These are phyloP conservation scores for Rhynchosporium graminicola DNA, from an alignment of 2,329 filamentous ascomycete genomes.

Conservation along the genomic window DNA sequence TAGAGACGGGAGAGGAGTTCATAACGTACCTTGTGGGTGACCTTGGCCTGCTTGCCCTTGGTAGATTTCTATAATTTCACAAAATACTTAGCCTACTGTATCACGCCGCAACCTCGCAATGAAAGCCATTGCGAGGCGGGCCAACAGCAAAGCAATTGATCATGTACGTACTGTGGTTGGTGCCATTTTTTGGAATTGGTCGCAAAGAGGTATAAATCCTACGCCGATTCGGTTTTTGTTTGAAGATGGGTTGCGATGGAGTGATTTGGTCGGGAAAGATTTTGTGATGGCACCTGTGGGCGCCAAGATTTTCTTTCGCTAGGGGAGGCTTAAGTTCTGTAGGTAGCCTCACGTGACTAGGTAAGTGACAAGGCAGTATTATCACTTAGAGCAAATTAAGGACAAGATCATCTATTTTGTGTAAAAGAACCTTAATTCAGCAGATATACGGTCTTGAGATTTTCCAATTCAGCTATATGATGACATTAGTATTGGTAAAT, in stretches of 20 bases:
- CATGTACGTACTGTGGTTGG: conserved; percentile 80
- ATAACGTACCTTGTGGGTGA: conserved; percentile 45
- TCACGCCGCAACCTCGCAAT: conserved; percentile 52
- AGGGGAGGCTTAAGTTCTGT: background rate
- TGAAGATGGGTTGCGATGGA: conserved; percentile 10
- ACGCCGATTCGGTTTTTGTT: conserved; percentile 38
- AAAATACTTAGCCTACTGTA: conserved; percentile 93
- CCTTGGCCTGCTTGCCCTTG: conserved; percentile 76
- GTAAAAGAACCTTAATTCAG: background rate
- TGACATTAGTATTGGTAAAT: too few species aligned
- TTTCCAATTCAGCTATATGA: too few species aligned
- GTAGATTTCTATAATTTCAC: conserved; percentile 55
- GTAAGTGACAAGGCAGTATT: background rate
- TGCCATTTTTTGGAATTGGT: conserved; percentile 69
- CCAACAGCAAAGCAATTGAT: conserved; percentile 92
- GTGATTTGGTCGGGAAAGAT: conserved; percentile 12
- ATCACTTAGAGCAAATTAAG: background rate
- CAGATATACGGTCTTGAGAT: background rate
- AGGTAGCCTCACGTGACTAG: background rate
- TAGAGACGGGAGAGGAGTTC: background rate
- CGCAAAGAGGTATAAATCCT: conserved; percentile 71
- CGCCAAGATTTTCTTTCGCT: conserved; percentile 33
- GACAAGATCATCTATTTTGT: background rate
- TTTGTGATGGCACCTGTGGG: conserved; percentile 22
- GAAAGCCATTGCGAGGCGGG: conserved; percentile 46